A percentile compares a stretch with the other conserved stretches of the same genome.
Evolutionary conservation across 1,284 basidiomycete genomes (phyloP).

Genomic region (Rhodotorula mucilaginosa): DNA sequence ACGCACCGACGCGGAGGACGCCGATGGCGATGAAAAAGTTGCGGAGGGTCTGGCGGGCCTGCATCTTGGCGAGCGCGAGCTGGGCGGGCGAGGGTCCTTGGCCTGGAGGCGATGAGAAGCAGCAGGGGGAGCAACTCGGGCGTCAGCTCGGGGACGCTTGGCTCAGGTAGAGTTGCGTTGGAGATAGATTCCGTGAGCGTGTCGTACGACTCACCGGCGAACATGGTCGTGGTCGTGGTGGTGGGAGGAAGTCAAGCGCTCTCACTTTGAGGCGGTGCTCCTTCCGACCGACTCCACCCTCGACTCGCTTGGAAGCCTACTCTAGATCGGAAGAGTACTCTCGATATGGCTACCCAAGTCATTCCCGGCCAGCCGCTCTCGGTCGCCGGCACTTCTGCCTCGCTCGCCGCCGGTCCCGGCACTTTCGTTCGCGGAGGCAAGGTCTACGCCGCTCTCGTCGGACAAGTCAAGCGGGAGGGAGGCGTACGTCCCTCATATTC

Average conservation of each 20-base stretch:
- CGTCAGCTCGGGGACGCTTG: not conserved
- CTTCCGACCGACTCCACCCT: no score
- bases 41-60: slow-evolving; percentile 23
- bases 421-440: slow-evolving; percentile 66
- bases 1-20: slow-evolving; percentile 29
- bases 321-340: no score
- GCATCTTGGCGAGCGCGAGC: slow-evolving; percentile 25
- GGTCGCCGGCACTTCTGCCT: slow-evolving; percentile 56
- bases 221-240: slow-evolving; percentile 12
- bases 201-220: slow-evolving; percentile 11
- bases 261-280: no score
- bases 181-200: not conserved
- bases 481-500: slow-evolving; percentile 57
- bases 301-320: no score
- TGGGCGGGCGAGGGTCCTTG: slow-evolving; percentile 33
- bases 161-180: no score
- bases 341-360: slow-evolving; percentile 49
- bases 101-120: not conserved
- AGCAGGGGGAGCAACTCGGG: not conserved
- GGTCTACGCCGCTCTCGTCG: slow-evolving; percentile 70
- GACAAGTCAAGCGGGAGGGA: slow-evolving; percentile 62
- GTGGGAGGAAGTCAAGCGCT: not conserved
- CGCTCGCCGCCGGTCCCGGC: slow-evolving; percentile 62
- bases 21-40: slow-evolving; percentile 25
- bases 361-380: slow-evolving; percentile 80